These are phyloP conservation scores for Trichoderma sp. DNA, from an alignment of 2,329 filamentous ascomycete species.

Conservation along the genomic window DNA sequence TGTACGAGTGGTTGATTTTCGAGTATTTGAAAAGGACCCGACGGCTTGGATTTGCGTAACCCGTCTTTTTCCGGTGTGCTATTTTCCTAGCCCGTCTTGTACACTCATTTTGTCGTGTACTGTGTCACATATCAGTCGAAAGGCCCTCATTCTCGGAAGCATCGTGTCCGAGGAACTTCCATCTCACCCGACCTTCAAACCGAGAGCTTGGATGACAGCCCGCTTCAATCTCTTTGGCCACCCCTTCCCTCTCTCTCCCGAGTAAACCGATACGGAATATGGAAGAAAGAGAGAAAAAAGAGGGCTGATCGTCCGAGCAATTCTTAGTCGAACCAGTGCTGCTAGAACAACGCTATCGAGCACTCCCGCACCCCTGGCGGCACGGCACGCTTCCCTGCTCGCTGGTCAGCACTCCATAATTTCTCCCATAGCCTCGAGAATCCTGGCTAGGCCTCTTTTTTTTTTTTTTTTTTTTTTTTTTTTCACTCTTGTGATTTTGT, in stretches of 20 bases:
- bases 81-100: no score
- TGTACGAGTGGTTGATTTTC: not conserved
- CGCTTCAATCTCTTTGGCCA: not conserved
- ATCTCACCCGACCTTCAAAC: not conserved
- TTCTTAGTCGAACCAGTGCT: not conserved
- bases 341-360: not conserved
- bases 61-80: not conserved
- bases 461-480: not conserved
- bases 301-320: not conserved
- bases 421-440: not conserved
- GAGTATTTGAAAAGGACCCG: not conserved
- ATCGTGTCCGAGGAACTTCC: not conserved
- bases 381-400: conserved; percentile 14
- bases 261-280: not conserved
- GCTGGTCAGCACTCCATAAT: conserved; percentile 13
- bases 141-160: no score
- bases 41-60: not conserved
- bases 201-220: not conserved
- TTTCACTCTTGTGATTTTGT: not conserved
- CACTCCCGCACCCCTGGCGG: conserved; percentile 9
- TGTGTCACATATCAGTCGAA: not conserved
- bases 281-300: not conserved
- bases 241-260: not conserved
- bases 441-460: not conserved
- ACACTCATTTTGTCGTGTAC: not conserved